phyloP scores from a whole-genome alignment of 2,329 filamentous ascomycete genomes.

The Aspergillus pseudotamarii region DNA sequence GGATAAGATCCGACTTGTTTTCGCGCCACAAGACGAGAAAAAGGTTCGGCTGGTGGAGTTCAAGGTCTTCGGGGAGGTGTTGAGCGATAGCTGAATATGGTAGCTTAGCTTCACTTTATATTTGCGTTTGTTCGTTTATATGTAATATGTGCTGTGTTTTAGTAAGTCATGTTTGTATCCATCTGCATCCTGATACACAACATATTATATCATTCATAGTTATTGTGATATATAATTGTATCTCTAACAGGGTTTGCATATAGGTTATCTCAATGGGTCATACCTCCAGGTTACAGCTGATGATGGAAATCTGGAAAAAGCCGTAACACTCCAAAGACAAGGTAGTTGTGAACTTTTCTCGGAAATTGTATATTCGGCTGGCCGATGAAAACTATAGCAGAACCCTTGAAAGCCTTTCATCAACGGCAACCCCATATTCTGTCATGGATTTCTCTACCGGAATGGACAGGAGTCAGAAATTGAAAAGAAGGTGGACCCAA shows the following conservation, averaged over 20 bases:
- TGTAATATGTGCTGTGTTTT: not conserved
- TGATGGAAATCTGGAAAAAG: too few species aligned
- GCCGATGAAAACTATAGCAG: too few species aligned
- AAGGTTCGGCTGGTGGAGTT: constrained; percentile 22
- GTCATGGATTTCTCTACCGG: too few species aligned
- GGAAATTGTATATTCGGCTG: too few species aligned
- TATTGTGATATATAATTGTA: accelerated
- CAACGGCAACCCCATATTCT: too few species aligned
- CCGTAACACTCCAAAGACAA: too few species aligned
- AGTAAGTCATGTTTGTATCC: not conserved
- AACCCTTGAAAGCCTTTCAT: too few species aligned
- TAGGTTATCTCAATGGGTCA: not conserved
- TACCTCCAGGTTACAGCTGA: too few species aligned
- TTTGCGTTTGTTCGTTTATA: not conserved
- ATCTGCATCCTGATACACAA: not conserved
- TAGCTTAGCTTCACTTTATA: not conserved
- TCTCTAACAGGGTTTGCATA: not conserved
- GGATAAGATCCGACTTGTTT: constrained; percentile 15
- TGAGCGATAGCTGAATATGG: not conserved
- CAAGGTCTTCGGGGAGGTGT: constrained; percentile 15
- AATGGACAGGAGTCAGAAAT: too few species aligned
- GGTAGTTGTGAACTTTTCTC: too few species aligned
- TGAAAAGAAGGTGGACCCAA: too few species aligned
- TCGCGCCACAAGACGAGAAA: constrained; percentile 14
- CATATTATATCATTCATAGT: not conserved